Evolutionary conservation across 2,329 filamentous ascomycete species (phyloP).

Genomic region (Alternaria ethzedia): DNA sequence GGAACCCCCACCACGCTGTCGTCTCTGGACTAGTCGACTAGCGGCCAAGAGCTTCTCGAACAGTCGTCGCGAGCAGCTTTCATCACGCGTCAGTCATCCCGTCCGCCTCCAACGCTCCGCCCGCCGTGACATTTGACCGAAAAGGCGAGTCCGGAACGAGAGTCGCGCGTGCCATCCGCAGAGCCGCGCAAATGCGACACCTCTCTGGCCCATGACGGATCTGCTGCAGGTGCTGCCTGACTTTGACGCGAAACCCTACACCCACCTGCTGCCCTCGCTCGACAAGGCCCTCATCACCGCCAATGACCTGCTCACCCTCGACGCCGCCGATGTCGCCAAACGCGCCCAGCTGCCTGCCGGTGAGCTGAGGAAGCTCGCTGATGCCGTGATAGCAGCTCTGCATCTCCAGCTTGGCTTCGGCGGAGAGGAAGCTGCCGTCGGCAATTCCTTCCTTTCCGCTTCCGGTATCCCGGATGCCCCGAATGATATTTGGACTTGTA

Average conservation of each 20-base stretch:
- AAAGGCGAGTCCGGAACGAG: constrained; percentile 1
- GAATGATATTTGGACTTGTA: constrained; percentile 58
- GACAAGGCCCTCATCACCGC: constrained; percentile 80
- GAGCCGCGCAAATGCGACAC: constrained; percentile 42
- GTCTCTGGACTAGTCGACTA: not conserved
- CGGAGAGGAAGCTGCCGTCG: constrained; percentile 25
- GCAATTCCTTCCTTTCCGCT: constrained; percentile 24
- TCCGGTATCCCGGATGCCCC: constrained; percentile 4
- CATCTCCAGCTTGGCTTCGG: constrained; percentile 65
- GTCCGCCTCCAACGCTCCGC: not conserved
- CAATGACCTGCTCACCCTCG: constrained; percentile 83
- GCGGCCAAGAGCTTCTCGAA: not conserved
- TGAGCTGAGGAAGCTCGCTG: constrained; percentile 77
- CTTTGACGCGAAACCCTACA: constrained; percentile 74
- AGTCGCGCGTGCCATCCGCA: constrained; percentile 37
- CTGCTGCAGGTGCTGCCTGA: constrained; percentile 80
- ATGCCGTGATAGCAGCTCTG: constrained; percentile 70
- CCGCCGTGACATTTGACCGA: constrained; percentile 4
- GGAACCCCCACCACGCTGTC: constrained; percentile 11
- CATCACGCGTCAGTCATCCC: constrained; percentile 8
- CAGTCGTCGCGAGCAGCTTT: not conserved
- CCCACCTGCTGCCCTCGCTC: constrained; percentile 77
- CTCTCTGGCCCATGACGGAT: constrained; percentile 72
- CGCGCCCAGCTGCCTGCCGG: constrained; percentile 81
- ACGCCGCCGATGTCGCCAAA: constrained; percentile 82